A percentile compares a stretch with the other conserved stretches of the same genome.
These are phyloP conservation scores for Luvunga scandens DNA, from an alignment of 345 rosid species.

Conservation along the genomic window DNA sequence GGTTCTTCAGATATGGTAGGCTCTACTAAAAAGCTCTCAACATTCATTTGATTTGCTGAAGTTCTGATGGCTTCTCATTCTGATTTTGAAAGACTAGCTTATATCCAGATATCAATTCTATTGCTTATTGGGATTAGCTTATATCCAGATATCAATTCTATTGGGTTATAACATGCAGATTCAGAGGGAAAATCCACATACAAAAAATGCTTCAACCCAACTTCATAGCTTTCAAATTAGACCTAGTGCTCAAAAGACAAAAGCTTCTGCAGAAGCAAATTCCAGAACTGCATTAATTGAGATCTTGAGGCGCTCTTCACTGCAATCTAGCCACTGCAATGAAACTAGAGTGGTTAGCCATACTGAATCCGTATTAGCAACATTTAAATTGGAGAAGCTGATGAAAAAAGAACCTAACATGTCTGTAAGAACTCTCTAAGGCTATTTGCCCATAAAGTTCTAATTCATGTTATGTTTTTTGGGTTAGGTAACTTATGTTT, in stretches of 20 bases:
- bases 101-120: neutral
- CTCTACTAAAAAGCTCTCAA: slow-evolving; percentile 9
- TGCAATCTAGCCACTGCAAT: slow-evolving; percentile 35
- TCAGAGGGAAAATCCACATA: slow-evolving; percentile 44
- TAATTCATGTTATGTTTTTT: neutral
- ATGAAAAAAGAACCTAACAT: slow-evolving; percentile 21
- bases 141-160: neutral
- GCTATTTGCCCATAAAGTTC: neutral
- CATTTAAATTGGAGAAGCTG: slow-evolving; percentile 69
- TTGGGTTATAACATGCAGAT: slow-evolving; percentile 33
- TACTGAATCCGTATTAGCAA: slow-evolving; percentile 69
- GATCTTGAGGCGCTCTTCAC: slow-evolving; percentile 58
- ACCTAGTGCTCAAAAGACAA: slow-evolving; percentile 33
- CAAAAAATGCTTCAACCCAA: slow-evolving; percentile 53
- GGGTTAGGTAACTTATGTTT: neutral
- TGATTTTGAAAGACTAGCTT: neutral
- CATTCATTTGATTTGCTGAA: neutral
- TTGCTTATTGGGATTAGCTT: neutral
- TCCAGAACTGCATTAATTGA: slow-evolving; percentile 56
- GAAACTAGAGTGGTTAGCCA: slow-evolving; percentile 34
- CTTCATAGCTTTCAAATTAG: slow-evolving; percentile 53
- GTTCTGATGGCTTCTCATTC: neutral
- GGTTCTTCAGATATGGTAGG: slow-evolving; percentile 60
- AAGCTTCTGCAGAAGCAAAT: slow-evolving; percentile 30
- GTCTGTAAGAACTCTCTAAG: slow-evolving; percentile 15